Evolutionary conservation across 176 grass and related monocot species (phyloP), one percentile per base, ranked within the genome.

Genomic region (Cenchrus americanus): DNA sequence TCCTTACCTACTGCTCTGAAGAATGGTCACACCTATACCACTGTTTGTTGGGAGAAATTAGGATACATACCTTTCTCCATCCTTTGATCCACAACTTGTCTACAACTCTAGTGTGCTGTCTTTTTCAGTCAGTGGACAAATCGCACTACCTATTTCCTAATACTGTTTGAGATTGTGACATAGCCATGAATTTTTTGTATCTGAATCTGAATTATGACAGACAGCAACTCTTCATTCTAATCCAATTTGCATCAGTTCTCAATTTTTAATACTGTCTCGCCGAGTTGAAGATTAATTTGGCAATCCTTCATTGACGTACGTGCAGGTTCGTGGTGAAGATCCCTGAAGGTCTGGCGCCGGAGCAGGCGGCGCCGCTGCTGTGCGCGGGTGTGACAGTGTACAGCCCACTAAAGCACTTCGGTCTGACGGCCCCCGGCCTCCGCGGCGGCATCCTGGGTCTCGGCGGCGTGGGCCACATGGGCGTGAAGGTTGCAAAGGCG

Each of bases 401-500:
- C 89, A 99, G 96, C 82, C 96, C 96, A 12, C 79, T 99, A 77
- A 99, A 96, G 81, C 91, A 96, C 85, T 96, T 91, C 65, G 93
- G 89, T 0, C 89, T 99, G 22, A 99, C 69, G 77, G 3, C 15
- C 15, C 64, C 77, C 0, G 93, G 93, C 19, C 96, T 99, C 21
- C 83, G 86, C 8, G 93, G 91, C 42, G 96, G 52, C 0, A 94
- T 99, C 76, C 71, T 94, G 12, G 96, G 96, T 18, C 96, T 99
- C 0, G 96, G 96, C 13, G 96, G 96, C n/a, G 93, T 99, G 21
- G 96, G 96, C 65, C 96, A 99, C 84, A 96, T 99, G 93, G 96
- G 96, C 27, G 93, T 99, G 51, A 96, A 99, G 81, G 84, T 99
- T 0, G 91, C 93, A 44, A 99, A 99, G 83, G 85, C 93, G 0